Conservation (phyloP, 306 rosid species). For the Rubus parviflorus region DNA sequence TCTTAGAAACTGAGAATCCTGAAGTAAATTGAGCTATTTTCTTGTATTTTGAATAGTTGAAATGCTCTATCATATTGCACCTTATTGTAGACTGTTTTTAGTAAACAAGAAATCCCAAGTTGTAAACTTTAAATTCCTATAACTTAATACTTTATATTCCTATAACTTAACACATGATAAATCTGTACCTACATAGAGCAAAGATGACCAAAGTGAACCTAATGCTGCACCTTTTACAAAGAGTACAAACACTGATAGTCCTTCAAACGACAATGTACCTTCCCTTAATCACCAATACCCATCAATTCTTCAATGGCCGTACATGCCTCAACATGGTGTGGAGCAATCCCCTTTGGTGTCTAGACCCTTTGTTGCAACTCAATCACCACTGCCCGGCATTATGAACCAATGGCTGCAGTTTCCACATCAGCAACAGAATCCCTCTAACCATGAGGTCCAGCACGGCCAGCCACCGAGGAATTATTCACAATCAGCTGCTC, state of each 20-base stretch:
- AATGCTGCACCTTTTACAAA: conserved; percentile 14
- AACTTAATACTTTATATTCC: background rate
- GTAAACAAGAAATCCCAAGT: background rate
- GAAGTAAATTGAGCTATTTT: background rate
- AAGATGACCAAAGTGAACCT: conserved; percentile 22
- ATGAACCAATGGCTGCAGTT: conserved; percentile 44
- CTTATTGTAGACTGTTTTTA: background rate
- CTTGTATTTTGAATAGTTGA: background rate
- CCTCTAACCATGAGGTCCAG: conserved; percentile 19
- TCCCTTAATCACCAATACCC: conserved; percentile 32
- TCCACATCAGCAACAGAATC: conserved; percentile 28
- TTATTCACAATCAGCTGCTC: conserved; percentile 34
- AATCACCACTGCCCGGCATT: conserved; percentile 24
- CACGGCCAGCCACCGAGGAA: conserved; percentile 26
- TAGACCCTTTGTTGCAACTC: conserved; percentile 31
- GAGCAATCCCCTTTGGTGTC: conserved; percentile 33
- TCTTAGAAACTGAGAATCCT: background rate
- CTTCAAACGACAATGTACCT: conserved; percentile 22
- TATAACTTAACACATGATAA: conserved; percentile 8
- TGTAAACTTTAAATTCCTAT: background rate
- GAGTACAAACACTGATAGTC: conserved; percentile 14
- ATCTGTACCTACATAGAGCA: conserved; percentile 40
- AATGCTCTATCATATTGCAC: background rate
- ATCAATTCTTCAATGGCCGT: conserved; percentile 30
- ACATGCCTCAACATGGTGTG: conserved; percentile 28